Base-by-base conservation (phyloP, 1,284 basidiomycete species). In the Abortiporus biennis region DNA sequence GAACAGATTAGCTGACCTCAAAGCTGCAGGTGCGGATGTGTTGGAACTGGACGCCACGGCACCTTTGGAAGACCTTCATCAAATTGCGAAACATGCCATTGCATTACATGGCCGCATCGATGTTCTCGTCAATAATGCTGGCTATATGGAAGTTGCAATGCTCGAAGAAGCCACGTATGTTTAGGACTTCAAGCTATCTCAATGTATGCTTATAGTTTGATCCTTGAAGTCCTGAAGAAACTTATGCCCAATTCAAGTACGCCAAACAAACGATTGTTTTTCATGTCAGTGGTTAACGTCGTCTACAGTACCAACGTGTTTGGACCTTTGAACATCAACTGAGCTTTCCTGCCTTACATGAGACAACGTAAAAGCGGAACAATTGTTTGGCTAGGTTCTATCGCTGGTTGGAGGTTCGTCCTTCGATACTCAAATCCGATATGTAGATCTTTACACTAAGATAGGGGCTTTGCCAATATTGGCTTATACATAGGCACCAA, bases 121-220 rank as follows among this genome's bases (percentile, higher is more conserved):
- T 49, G 65, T 71, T 6, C 57, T 75, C 20, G 67, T 75, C 29
- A 72, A 74, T 54, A 74, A 74, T 44, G 72, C 72, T 11, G 72
- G 51, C 3, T 54, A 51, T 31, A 45, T 45, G 9, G 42, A 43
- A 21, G 27, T 41, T 13, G 51, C 47, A 8, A 22, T 46, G 4
- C 23, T 51, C 4, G 53, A 54, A 30, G 47, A 50, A 29, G 25
- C 16, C 13, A 51, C 53, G 52, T 51, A 36, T 11, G 52, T 43
- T 2, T 16, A 1, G 21, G 2, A 3, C 12, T 19, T 19, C 24
- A 17, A 38, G 21, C 6, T 6, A 6, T n/a, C n/a, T 36, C 23
- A 29, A 16, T 16, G 11, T 13, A 25, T 9, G n/a, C 34, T 4
- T 12, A 16, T 1, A 23, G 17, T 4, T 13, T 2, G 4, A 67